phyloP scores from a whole-genome alignment of 257 asterid species.

The Schizonepeta tenuifolia region DNA sequence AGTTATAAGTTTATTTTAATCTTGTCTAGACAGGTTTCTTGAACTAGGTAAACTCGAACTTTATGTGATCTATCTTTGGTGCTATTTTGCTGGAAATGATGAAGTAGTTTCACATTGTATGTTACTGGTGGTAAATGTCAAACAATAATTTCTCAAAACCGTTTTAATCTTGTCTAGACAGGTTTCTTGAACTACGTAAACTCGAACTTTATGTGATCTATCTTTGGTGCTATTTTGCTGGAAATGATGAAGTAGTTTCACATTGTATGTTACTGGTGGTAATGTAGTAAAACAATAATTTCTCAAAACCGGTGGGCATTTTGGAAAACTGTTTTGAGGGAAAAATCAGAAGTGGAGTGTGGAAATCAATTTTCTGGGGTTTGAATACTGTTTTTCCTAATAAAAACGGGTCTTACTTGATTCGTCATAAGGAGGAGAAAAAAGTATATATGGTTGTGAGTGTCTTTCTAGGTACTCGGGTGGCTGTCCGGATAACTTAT shows the following conservation, averaged over 20 bases:
- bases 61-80: neutral
- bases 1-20: neutral
- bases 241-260: no score
- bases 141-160: no score
- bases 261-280: no score
- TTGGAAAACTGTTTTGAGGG: neutral
- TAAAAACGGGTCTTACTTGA: neutral
- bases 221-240: no score
- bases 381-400: neutral
- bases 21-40: neutral
- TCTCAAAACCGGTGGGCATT: neutral
- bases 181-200: no score
- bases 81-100: neutral
- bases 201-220: no score
- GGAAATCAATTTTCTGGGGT: slow-evolving; percentile 6
- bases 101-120: neutral
- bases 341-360: neutral
- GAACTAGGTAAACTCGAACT: neutral
- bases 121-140: neutral
- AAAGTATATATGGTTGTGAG: neutral
- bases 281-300: slow-evolving; percentile 15
- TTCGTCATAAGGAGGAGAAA: neutral
- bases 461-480: neutral
- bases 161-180: no score
- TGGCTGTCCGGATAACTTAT: neutral